Percentiles rank a stretch among this genome's conserved stretches.
Evolutionary conservation across 139 green algal genomes (phyloP).

Genomic region (Volvox reticuliferus): DNA sequence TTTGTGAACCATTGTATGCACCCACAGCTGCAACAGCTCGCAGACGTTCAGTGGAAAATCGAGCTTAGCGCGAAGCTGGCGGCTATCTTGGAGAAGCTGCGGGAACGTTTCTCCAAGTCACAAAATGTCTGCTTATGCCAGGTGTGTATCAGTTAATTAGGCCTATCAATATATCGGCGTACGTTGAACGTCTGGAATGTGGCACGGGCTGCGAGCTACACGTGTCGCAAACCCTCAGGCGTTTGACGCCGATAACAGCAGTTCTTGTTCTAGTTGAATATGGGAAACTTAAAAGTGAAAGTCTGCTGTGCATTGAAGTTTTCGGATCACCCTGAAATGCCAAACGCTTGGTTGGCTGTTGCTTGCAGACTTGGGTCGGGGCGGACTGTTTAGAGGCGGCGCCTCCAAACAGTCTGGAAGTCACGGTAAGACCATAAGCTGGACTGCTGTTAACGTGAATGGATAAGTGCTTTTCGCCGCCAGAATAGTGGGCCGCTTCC

Average conservation of each 20-base stretch:
- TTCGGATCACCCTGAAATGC: no score
- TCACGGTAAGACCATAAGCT: conserved; percentile 17
- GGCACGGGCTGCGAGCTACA: no score
- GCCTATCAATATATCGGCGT: no score
- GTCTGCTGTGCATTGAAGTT: no score
- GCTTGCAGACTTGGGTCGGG: conserved; percentile 30
- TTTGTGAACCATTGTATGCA: conserved; percentile 6
- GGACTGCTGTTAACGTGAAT: no score
- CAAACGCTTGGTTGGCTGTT: background rate
- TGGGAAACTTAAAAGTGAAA: no score
- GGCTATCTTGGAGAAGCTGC: background rate
- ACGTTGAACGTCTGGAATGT: no score
- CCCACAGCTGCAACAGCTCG: background rate
- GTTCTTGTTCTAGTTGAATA: no score
- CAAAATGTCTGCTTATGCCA: conserved; percentile 30
- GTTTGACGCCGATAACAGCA: no score
- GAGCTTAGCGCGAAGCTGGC: background rate
- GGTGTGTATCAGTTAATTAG: background rate
- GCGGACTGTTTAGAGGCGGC: conserved; percentile 5
- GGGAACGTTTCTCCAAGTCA: background rate
- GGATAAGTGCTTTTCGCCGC: no score
- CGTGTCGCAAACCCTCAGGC: no score
- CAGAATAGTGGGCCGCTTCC: no score
- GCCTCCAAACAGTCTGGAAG: background rate
- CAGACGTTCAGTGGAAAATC: conserved; percentile 3